Conservation (phyloP, 2,329 filamentous ascomycete genomes). For the Arthrobotrys entomopaga region DNA sequence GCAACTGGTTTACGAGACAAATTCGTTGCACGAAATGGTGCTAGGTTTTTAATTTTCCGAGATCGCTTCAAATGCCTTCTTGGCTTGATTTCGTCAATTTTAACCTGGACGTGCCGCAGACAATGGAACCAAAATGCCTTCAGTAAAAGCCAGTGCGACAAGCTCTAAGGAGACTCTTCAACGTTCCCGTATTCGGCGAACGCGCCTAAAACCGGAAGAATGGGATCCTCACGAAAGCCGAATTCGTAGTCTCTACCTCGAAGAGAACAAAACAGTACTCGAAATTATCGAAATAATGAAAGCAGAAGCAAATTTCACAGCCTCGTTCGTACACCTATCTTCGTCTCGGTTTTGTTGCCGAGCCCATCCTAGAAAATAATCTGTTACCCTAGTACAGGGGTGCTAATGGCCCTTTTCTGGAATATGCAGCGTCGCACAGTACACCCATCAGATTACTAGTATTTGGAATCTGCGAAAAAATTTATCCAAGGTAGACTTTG, state of each 20-base stretch:
- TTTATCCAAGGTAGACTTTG: conserved; percentile 6
- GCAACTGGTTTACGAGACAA: too few species aligned
- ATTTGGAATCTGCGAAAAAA: conserved; percentile 20
- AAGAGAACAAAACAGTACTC: not conserved
- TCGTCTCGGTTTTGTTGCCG: not conserved
- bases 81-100: too few species aligned
- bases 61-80: too few species aligned
- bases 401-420: too few species aligned
- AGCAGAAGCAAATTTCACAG: not conserved
- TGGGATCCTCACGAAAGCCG: conserved; percentile 10
- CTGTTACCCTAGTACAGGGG: not conserved
- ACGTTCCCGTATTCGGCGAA: too few species aligned
- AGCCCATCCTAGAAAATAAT: not conserved
- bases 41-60: too few species aligned
- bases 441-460: conserved; percentile 9
- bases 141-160: too few species aligned
- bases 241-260: conserved; percentile 1
- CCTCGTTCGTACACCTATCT: not conserved
- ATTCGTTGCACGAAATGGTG: too few species aligned
- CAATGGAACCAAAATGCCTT: too few species aligned
- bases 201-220: not conserved
- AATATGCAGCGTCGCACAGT: conserved; percentile 7
- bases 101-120: too few species aligned
- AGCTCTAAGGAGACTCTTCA: too few species aligned
- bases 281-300: not conserved